Evolutionary conservation across 176 grass and related monocot genomes (phyloP).

Genomic region (Canna indica): DNA sequence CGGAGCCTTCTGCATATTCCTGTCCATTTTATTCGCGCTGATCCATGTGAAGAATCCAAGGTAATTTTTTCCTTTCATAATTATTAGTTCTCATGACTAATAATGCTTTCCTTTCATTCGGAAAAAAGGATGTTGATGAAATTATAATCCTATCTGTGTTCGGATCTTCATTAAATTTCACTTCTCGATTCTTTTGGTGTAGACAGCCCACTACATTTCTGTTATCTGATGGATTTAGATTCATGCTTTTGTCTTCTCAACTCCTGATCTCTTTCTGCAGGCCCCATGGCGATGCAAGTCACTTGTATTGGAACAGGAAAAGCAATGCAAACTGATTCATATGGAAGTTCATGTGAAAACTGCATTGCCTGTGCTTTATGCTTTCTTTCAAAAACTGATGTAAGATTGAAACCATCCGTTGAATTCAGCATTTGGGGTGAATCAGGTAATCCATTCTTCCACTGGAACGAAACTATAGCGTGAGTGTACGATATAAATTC

Average conservation of each 20-base stretch:
- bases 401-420: neutral
- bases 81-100: neutral
- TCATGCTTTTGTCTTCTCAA: neutral
- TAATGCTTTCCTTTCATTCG: neutral
- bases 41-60: slow-evolving; percentile 83
- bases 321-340: slow-evolving; percentile 25
- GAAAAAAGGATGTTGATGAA: neutral
- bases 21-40: slow-evolving; percentile 72
- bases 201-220: neutral
- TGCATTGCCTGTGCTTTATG: neutral
- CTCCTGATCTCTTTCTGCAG: slow-evolving; percentile 33
- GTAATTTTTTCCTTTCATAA: slow-evolving; percentile 22
- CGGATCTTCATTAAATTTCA: neutral
- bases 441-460: neutral
- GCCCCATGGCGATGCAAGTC: slow-evolving; percentile 47
- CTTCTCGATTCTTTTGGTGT: neutral
- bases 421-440: neutral
- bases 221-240: neutral
- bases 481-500: neutral
- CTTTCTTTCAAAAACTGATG: neutral
- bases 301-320: slow-evolving; percentile 43
- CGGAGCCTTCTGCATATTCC: slow-evolving; percentile 47
- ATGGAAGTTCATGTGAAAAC: neutral
- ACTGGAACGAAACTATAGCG: neutral
- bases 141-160: neutral